phyloP scores from a whole-genome alignment of 148 eudicot genomes.

The Fagopyrum tataricum region DNA sequence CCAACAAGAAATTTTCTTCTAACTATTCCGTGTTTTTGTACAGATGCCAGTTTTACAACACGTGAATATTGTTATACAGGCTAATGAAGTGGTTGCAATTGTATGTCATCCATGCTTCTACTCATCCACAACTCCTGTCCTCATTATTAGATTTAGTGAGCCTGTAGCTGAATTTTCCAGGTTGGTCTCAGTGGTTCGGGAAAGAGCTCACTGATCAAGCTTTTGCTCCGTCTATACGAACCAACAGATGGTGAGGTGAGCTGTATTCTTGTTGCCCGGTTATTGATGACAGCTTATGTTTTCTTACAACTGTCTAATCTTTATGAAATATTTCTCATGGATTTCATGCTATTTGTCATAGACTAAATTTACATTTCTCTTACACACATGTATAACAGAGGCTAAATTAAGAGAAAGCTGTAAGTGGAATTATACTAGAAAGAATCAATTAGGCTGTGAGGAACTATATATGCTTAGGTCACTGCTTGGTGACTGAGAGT shows the following conservation, averaged over 20 bases:
- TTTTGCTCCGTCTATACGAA: slow-evolving; percentile 47
- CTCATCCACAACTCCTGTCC: slow-evolving; percentile 1
- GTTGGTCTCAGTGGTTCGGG: slow-evolving; percentile 56
- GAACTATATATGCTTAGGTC: too few relatives aligned
- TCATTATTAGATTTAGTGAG: not conserved
- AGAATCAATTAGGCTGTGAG: too few relatives aligned
- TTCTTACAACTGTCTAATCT: not conserved
- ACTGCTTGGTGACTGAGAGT: too few relatives aligned
- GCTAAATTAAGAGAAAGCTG: too few relatives aligned
- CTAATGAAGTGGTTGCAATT: slow-evolving; percentile 50
- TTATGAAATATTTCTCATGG: not conserved
- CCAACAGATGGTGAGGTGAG: slow-evolving; percentile 44
- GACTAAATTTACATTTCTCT: not conserved
- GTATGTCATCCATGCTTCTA: slow-evolving; percentile 27
- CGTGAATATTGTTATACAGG: slow-evolving; percentile 34
- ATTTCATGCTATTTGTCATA: not conserved
- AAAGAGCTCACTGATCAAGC: slow-evolving; percentile 48
- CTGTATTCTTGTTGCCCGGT: not conserved
- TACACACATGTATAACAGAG: too few relatives aligned
- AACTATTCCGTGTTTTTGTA: not conserved
- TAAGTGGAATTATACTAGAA: too few relatives aligned
- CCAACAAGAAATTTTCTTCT: not conserved
- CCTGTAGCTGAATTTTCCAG: slow-evolving; percentile 17
- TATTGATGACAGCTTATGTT: not conserved
- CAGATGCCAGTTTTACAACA: slow-evolving; percentile 50